Evolutionary conservation across 306 rosid species (phyloP), one percentile per base, ranked within the genome.

Genomic region (cucumber (Cucumis sativus)): DNA sequence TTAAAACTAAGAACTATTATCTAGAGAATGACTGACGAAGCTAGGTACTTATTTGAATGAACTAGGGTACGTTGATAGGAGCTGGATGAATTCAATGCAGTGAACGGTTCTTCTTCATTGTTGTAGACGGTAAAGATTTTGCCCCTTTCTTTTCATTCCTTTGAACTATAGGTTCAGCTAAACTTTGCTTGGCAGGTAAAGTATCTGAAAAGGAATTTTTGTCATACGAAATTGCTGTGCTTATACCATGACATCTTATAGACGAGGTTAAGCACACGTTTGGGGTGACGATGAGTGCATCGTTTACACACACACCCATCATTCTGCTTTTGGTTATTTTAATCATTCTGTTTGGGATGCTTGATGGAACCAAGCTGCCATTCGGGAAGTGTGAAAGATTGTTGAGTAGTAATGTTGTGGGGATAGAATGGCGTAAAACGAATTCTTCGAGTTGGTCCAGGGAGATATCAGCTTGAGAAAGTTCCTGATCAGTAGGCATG

Each of bases 311-410:
- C 57, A 86, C 57, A 67, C 84, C 82, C 74, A 81, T 39, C 66
- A 55, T 86, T 23, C 84, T 83, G 21, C 77, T 71, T 72, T 86
- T 88, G 80, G 84, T 82, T 73, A 80, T 80, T 83, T 75, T 86
- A 83, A 85, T 86, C 82, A 77, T 73, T 82, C 75, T 85, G 79
- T 60, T 83, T 13, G 88, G 91, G 68, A 75, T 35, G 59, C 84
- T 80, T 3, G 92, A 80, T n/a, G 94, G 92, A 64, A 86, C 85
- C 72, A 86, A 59, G 52, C 88, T 82, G 39, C 92, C 97, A 62
- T 86, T 88, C 30, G 91, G 91, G 45, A 82, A 81, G 61, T 73
- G 86, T 43, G 75, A 52, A 10, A 89, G 81, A 64, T 91, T 90
- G 49, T 39, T 79, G 77, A 85, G 84, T 33, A 81, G 33, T 10